phyloP scores from a whole-genome alignment of 805 yeast species.

The Lipomyces anomalus region DNA sequence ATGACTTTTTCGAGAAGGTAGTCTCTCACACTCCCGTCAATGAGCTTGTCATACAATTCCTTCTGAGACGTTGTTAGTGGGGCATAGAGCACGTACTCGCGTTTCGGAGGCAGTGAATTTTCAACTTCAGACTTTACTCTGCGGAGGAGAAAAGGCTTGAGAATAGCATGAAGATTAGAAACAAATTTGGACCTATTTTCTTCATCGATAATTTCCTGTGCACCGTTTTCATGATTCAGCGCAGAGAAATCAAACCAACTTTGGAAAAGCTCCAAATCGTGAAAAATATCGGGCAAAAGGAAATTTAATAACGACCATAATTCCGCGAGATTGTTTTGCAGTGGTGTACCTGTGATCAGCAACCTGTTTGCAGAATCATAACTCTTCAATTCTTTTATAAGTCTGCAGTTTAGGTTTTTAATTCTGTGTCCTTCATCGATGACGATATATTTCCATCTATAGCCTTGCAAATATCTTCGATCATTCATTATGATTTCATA shows the following conservation, averaged over 20 bases:
- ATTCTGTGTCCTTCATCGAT: slow-evolving; percentile 96
- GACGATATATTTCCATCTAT: slow-evolving; percentile 74
- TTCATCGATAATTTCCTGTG: slow-evolving; percentile 48
- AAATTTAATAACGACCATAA: slow-evolving; percentile 89
- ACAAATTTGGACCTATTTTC: slow-evolving; percentile 59
- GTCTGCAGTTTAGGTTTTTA: slow-evolving; percentile 73
- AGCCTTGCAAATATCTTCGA: slow-evolving; percentile 45
- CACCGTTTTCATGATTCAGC: slow-evolving; percentile 37
- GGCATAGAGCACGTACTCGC: slow-evolving; percentile 78
- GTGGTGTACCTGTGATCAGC: slow-evolving; percentile 90
- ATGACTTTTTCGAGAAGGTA: slow-evolving; percentile 30
- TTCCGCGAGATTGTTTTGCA: slow-evolving; percentile 85
- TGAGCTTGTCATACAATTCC: slow-evolving; percentile 49
- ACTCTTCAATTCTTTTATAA: slow-evolving; percentile 65
- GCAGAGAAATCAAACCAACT: slow-evolving; percentile 71
- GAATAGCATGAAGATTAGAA: slow-evolving; percentile 73
- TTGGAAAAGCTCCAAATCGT: slow-evolving; percentile 82
- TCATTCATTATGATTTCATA: slow-evolving; percentile 75
- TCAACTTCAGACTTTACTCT: slow-evolving; percentile 73
- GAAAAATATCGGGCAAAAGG: slow-evolving; percentile 86
- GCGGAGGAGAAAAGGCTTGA: slow-evolving; percentile 81
- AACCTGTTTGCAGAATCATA: slow-evolving; percentile 59
- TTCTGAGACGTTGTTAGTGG: slow-evolving; percentile 60
- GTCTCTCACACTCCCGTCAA: slow-evolving; percentile 38
- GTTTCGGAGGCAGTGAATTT: slow-evolving; percentile 70